Percentiles rank a stretch among this genome's conserved stretches.
Conservation (phyloP, 2,329 filamentous ascomycete species). For the Aspergillus pseudoglaucus region DNA sequence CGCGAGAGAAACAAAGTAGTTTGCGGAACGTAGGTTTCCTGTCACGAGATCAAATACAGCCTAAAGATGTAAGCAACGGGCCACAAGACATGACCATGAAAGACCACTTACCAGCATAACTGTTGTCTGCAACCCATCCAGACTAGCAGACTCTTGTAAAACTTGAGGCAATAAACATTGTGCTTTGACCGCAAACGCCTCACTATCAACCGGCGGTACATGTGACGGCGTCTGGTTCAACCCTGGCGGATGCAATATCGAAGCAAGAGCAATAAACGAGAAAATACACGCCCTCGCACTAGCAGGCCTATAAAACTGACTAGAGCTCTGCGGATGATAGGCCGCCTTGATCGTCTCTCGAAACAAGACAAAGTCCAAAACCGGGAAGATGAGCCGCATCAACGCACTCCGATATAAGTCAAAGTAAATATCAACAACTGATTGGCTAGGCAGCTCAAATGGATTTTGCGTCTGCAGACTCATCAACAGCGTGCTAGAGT, state of each 20-base stretch:
- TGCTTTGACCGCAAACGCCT: constrained; percentile 37
- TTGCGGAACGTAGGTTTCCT: constrained; percentile 43
- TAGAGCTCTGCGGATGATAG: constrained; percentile 28
- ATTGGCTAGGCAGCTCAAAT: constrained; percentile 33
- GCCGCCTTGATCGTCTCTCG: constrained; percentile 40
- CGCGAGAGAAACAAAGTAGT: constrained; percentile 41
- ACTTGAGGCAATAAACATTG: constrained; percentile 39
- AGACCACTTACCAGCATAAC: constrained; percentile 43
- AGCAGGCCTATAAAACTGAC: constrained; percentile 18
- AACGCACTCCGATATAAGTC: constrained; percentile 27
- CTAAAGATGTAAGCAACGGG: constrained; percentile 8
- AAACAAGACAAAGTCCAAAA: constrained; percentile 45
- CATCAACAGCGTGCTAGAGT: constrained; percentile 13
- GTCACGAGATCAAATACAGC: constrained; percentile 40
- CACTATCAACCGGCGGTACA: constrained; percentile 29
- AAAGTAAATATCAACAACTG: constrained; percentile 25
- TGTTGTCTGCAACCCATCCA: constrained; percentile 42
- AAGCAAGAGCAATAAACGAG: constrained; percentile 41
- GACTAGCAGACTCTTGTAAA: constrained; percentile 36
- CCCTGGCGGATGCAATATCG: constrained; percentile 16
- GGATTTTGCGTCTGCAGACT: constrained; percentile 13
- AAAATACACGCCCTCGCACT: constrained; percentile 44
- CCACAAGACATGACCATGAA: background rate
- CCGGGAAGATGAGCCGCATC: constrained; percentile 43
- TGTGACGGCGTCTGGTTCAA: constrained; percentile 2